Base-by-base conservation (phyloP, 2,329 filamentous ascomycete species). In the Piedraia hortae region DNA sequence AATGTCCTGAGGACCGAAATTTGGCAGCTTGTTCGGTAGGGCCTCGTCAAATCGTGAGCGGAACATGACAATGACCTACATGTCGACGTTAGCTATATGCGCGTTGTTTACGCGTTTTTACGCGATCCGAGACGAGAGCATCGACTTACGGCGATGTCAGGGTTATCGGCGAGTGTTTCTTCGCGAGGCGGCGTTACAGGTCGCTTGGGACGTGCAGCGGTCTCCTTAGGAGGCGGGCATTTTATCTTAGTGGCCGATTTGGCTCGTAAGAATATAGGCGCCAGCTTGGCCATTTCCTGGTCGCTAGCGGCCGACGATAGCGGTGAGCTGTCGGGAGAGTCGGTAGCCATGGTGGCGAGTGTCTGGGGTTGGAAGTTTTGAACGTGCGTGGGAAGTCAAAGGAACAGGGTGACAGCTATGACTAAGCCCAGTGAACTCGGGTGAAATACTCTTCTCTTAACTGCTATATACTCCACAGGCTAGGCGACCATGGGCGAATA, bases 61-160 rank as follows among this genome's bases (percentile, higher is more conserved):
- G 50, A 93, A 97, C 75, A 90, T 91, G 34, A 93, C 77, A 46
- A 97, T 74, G 50, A 97, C 91, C 77, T 91, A 39, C 37, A 28
- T 17, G 3, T 22, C 3, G 11, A 16, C 13, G 9, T 16, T n/a
- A n/a, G 24, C 18, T 14, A 21, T 13, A 26, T 16, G 33, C 37
- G 37, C 37, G 38, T 37, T 28, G 24, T 20, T 20, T 33, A 31
- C 39, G 37, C 38, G 33, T 27, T 27, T 23, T 35, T 31, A 35
- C 29, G 37, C 30, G 34, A 10, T 16, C 33, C 28, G 16, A 29
- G 21, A 22, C 33, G n/a, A n/a, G n/a, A n/a, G n/a, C n/a, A n/a
- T n/a, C n/a, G n/a, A 74, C 80, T 49, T 59, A 91, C 80, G 35
- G 82, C 72, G 50, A 93, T 80, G 41, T 85, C 72, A 30, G 72